Evolutionary conservation across 176 grass and related monocot genomes (phyloP).

Genomic region (Phyllostachys edulis): DNA sequence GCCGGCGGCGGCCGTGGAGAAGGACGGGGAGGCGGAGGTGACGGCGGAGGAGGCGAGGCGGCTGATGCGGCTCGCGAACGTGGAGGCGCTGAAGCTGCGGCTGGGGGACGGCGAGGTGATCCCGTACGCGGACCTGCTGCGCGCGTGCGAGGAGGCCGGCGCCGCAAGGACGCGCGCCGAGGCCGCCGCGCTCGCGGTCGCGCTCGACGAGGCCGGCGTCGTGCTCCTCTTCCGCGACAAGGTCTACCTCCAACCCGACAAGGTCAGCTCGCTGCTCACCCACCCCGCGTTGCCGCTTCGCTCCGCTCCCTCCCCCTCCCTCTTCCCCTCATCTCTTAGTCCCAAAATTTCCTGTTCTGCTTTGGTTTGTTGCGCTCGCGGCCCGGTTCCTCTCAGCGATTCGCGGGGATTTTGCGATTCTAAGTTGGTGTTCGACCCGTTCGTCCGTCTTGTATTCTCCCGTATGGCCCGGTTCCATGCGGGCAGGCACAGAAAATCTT

Average conservation of each 20-base stretch:
- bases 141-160: conserved; percentile 71
- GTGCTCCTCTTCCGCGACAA: conserved; percentile 87
- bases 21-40: conserved; percentile 38
- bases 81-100: conserved; percentile 71
- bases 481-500: background rate
- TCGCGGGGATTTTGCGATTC: background rate
- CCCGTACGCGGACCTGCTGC: conserved; percentile 68
- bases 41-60: conserved; percentile 71
- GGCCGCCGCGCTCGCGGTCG: conserved; percentile 61
- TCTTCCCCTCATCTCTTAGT: background rate
- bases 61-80: conserved; percentile 80
- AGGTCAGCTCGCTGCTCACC: conserved; percentile 44
- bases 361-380: background rate
- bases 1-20: conserved; percentile 19
- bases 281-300: conserved; percentile 12
- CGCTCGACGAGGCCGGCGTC: conserved; percentile 92
- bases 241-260: conserved; percentile 89
- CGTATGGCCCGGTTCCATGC: background rate
- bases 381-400: background rate
- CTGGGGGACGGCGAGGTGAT: conserved; percentile 79
- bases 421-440: background rate
- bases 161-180: conserved; percentile 68
- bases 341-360: background rate
- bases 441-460: background rate
- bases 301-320: background rate